Percentiles rank a stretch among this genome's conserved stretches.
These are phyloP conservation scores for Termitomyces heimii DNA, from an alignment of 768 basidiomycete species.

Conservation along the genomic window DNA sequence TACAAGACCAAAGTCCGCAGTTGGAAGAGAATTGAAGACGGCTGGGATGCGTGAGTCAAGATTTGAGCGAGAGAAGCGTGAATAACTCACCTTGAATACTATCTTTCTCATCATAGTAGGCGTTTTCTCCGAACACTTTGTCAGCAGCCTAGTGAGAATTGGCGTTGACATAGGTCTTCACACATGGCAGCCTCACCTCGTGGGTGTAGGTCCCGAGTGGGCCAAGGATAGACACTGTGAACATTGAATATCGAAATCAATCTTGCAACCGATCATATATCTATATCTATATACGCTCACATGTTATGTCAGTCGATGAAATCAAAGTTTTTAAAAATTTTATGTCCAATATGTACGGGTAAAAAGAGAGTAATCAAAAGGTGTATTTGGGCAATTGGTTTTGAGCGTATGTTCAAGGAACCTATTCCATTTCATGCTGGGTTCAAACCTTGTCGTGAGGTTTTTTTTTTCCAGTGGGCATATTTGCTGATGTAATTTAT, in stretches of 20 bases:
- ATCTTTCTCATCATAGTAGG: conserved; percentile 25
- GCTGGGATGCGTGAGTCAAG: conserved; percentile 30
- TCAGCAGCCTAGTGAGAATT: conserved; percentile 31
- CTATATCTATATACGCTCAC: no score
- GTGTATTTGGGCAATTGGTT: no score
- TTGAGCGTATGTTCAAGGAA: no score
- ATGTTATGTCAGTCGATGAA: no score
- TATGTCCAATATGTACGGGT: no score
- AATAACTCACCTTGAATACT: conserved; percentile 25
- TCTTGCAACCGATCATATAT: neutral
- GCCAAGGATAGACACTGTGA: conserved; percentile 51
- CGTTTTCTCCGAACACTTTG: conserved; percentile 26
- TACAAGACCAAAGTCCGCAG: conserved; percentile 35
- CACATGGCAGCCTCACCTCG: conserved; percentile 24
- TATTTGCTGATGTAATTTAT: no score
- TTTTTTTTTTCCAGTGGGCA: no score
- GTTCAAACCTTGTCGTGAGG: no score
- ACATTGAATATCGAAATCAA: neutral
- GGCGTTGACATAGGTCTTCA: neutral
- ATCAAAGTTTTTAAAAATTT: no score
- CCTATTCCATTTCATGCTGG: no score
- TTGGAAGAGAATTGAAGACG: conserved; percentile 46
- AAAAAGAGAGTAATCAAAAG: no score
- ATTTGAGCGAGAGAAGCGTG: no score
- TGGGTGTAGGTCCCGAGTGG: conserved; percentile 72